These are phyloP conservation scores for Taphrina betulina DNA, from an alignment of 1,139 yeast genomes.

Conservation along the genomic window DNA sequence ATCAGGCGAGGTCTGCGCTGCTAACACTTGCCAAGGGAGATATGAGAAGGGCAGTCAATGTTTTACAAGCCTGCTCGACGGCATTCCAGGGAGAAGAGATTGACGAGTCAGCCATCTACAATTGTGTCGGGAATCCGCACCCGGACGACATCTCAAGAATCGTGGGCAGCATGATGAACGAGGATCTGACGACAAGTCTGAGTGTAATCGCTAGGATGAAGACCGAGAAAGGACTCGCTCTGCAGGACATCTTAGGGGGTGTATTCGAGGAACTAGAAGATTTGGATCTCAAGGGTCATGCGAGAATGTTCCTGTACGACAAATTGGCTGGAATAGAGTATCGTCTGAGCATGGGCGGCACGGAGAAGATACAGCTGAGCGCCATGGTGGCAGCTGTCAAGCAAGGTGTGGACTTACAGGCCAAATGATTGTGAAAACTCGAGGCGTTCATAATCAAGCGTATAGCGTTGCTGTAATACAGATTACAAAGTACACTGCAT, in stretches of 20 bases:
- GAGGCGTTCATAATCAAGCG: no score
- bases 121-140: constrained; percentile 93
- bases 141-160: constrained; percentile 79
- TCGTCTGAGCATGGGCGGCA: constrained; percentile 88
- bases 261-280: constrained; percentile 66
- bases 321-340: constrained; percentile 61
- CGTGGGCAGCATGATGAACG: constrained; percentile 72
- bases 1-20: constrained; percentile 65
- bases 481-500: no score
- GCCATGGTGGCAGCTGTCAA: constrained; percentile 89
- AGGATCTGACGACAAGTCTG: constrained; percentile 81
- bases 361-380: constrained; percentile 82
- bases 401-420: constrained; percentile 50
- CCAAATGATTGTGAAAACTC: background rate
- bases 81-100: constrained; percentile 55
- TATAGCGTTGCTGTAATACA: no score
- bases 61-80: constrained; percentile 88
- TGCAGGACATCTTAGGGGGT: constrained; percentile 78
- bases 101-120: constrained; percentile 74
- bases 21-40: constrained; percentile 79
- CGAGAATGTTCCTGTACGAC: constrained; percentile 43
- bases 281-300: constrained; percentile 49
- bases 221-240: constrained; percentile 75
- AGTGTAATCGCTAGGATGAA: constrained; percentile 48
- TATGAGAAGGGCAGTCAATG: constrained; percentile 93